Percentiles rank a stretch among this genome's conserved stretches.
These are phyloP conservation scores for Arthrobotrys musiformis DNA, from an alignment of 2,329 filamentous ascomycete species.

Conservation along the genomic window DNA sequence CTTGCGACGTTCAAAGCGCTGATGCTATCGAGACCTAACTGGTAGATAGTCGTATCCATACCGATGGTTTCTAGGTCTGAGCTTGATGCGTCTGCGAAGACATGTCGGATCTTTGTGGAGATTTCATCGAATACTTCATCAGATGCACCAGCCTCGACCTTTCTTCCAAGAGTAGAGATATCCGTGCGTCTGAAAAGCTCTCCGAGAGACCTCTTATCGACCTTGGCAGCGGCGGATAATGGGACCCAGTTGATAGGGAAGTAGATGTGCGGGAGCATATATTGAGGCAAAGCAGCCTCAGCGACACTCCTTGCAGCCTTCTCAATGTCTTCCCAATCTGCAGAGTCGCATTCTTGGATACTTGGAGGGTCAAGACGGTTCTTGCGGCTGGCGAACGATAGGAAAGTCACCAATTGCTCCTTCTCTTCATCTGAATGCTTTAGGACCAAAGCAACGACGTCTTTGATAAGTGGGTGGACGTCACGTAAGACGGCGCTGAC, in stretches of 20 bases:
- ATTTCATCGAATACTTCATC: constrained; percentile 65
- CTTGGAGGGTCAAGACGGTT: constrained; percentile 60
- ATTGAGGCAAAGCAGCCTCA: constrained; percentile 71
- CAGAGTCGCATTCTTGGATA: constrained; percentile 60
- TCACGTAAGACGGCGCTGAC: constrained; percentile 71
- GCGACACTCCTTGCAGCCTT: constrained; percentile 69
- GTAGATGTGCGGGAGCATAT: constrained; percentile 82
- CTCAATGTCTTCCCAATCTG: constrained; percentile 61
- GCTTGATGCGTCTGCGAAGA: constrained; percentile 71
- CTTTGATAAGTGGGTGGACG: constrained; percentile 67
- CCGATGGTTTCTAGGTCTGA: constrained; percentile 67
- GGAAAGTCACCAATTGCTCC: constrained; percentile 75
- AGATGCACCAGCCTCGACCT: constrained; percentile 64
- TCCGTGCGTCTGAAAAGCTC: constrained; percentile 55
- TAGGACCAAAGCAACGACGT: constrained; percentile 74
- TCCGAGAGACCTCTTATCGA: constrained; percentile 70
- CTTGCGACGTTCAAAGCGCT: constrained; percentile 81
- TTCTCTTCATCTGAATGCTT: constrained; percentile 62
- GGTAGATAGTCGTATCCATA: constrained; percentile 78
- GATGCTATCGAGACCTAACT: constrained; percentile 91
- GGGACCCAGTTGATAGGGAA: constrained; percentile 77
- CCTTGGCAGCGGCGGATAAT: constrained; percentile 78
- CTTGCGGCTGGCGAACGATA: constrained; percentile 65
- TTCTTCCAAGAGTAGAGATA: constrained; percentile 70
- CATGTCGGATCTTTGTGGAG: constrained; percentile 68